Base-by-base conservation (phyloP, 148 eudicot genomes). In the Oxyria digyna region DNA sequence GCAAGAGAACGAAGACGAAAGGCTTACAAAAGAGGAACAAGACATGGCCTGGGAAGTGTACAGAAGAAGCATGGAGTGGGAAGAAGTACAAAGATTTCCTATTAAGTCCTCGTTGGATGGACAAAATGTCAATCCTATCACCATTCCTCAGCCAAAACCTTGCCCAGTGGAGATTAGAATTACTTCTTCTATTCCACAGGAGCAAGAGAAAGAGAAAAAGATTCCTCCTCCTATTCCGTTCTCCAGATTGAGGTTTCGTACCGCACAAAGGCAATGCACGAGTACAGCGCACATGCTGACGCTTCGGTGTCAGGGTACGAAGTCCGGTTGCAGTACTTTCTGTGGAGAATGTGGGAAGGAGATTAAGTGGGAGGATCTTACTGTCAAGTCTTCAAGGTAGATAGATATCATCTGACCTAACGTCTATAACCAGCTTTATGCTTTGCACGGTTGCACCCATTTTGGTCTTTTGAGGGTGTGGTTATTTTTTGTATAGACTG, bases 31-130 rank as follows among this genome's bases (percentile, higher is more conserved):
- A 83, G 99, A 94, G 76, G 99, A 94, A 74, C 99, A 94, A 74
- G 99, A 94, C 75, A 77, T 90, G 89, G 99, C 99, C 15, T 94
- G 99, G 99, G 99, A 94, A 76, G 88, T 83, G 9, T 94, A 76
- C 41, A 77, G 76, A 45, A 86, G 74, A 81, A 78, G 83, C 46
- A 72, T 86, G 72, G 90, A 86, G 67, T 85, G 91, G 94, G 88
- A 85, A 69, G 99, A 85, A 75, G 87, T 87, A 11, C 91, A 73
- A 43, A 80, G 89, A 63, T 84, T 71, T 66, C 79, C 89, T 6
- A 69, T 11, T 82, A 81, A 48, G 12, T 54, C 62, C n/a, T 24
- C 62, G 13, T 8, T 21, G 0, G 62, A 54, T 8, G 62, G 31
- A 46, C 21, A 78, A 55, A 72, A 69, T 15, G 46, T 9, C 63